These are phyloP conservation scores for Talaromyces pinophilus DNA, from an alignment of 2,329 filamentous ascomycete genomes.

Conservation along the genomic window DNA sequence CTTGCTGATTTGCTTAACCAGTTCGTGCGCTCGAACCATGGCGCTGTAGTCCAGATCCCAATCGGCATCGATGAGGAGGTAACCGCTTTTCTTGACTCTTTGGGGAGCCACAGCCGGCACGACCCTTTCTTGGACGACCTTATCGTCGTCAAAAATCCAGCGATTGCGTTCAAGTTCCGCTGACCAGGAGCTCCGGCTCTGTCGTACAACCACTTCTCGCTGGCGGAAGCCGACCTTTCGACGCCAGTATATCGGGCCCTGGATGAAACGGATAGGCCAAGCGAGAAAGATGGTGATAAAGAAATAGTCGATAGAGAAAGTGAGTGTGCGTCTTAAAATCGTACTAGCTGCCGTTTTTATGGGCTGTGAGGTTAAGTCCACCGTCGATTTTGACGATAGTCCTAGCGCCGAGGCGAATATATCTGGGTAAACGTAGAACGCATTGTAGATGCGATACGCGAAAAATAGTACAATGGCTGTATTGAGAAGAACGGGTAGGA, in stretches of 20 bases:
- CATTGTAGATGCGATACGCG: conserved; percentile 66
- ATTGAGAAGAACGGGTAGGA: conserved; percentile 77
- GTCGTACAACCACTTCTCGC: conserved; percentile 77
- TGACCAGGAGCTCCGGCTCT: conserved; percentile 71
- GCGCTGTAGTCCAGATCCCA: conserved; percentile 85
- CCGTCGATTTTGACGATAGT: conserved; percentile 65
- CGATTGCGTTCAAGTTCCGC: conserved; percentile 54
- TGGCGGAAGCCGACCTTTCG: conserved; percentile 73
- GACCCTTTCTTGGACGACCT: conserved; percentile 58
- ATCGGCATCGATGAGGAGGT: conserved; percentile 77
- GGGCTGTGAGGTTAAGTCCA: conserved; percentile 59
- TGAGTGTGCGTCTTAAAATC: conserved; percentile 61
- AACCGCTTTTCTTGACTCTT: conserved; percentile 78
- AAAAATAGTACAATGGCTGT: conserved; percentile 65
- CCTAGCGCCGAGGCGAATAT: conserved; percentile 67
- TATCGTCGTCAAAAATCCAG: conserved; percentile 54
- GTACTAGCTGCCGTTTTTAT: conserved; percentile 60
- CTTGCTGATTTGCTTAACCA: conserved; percentile 58
- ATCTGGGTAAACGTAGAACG: conserved; percentile 71
- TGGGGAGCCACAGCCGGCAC: conserved; percentile 68
- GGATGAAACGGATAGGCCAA: conserved; percentile 72
- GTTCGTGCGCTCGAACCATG: conserved; percentile 72
- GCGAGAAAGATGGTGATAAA: conserved; percentile 68
- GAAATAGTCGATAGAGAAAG: conserved; percentile 73
- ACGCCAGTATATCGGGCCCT: conserved; percentile 71